Base-by-base conservation (phyloP, 2,329 filamentous ascomycete species). In the Botrytis deweyae region DNA sequence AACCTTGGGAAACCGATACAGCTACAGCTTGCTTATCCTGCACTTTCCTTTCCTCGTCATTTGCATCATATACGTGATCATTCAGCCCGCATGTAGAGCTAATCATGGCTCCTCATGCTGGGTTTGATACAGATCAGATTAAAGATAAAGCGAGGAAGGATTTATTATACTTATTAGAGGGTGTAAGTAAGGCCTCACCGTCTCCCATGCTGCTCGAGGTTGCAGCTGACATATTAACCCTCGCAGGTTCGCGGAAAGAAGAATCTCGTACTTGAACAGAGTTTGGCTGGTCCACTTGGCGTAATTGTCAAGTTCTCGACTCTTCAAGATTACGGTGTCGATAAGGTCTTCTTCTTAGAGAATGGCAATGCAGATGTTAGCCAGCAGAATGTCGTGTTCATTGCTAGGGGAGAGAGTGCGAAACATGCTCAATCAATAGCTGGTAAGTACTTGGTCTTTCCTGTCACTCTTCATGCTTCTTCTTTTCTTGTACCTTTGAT, bases 321-420 rank as follows among this genome's bases (percentile, higher is more conserved):
- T 16, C 88, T 98, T 25, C 94, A 98, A 81, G 96, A 99, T 81
- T 98, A 98, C 85, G 97, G 97, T 44, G 95, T 99, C 78, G 95
- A 98, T 83, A 97, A 97, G 83, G 93, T 98, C 78, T 99, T 98
- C 86, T 92, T 98, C 81, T 87, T 99, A 65, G 96, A 99, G 83
- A 98, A 98, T 84, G 90, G 92, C 81, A 98, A 99, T 84, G 91
- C 94, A 82, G 95, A 98, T 83, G 93, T 94, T 29, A 97, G 92
- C 80, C 96, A 98, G 84, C 91, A 93, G 81, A 99, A 98, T 86
- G 90, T 99, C 76, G 89, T 99, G 78, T 99, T 98, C 84, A 89
- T 99, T 78, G 93, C 94, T 29, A 89, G 95, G 80, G 95, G 94
- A 76, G 96, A 98, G 84, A 95, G 93, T 82, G 91, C 93, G 73